Evolutionary conservation across 2,329 filamentous ascomycete genomes (phyloP).

Genomic region (Sporothrix euskadiensis): DNA sequence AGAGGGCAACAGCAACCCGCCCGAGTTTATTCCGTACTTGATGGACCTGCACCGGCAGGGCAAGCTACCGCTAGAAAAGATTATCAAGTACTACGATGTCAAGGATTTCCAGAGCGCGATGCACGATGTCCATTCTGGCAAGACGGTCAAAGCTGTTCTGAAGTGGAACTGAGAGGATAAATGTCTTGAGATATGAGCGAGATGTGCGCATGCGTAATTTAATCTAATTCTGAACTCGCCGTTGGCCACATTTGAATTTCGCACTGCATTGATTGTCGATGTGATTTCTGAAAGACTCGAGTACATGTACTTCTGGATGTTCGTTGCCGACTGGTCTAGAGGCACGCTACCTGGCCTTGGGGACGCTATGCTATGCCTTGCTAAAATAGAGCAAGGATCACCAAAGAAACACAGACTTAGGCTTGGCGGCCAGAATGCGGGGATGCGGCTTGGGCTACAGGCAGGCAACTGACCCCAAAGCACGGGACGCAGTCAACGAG

Average conservation of each 20-base stretch:
- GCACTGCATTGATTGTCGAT: too few relatives aligned
- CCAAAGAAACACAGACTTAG: background rate
- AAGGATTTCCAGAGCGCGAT: conserved; percentile 38
- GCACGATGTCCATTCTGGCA: conserved; percentile 31
- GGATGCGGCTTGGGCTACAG: background rate
- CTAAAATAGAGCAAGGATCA: background rate
- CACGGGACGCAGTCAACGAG: background rate
- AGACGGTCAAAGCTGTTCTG: background rate
- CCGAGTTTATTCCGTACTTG: conserved; percentile 40
- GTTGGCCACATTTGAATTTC: too few relatives aligned
- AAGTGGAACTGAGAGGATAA: background rate
- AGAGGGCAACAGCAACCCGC: conserved; percentile 35
- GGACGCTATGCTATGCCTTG: background rate
- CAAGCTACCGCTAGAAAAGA: conserved; percentile 40
- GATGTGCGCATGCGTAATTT: too few relatives aligned
- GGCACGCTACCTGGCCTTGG: background rate
- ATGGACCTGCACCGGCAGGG: conserved; percentile 41
- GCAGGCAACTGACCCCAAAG: background rate
- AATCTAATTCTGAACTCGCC: too few relatives aligned
- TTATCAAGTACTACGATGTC: conserved; percentile 40
- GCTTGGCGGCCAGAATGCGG: conserved; percentile 6
- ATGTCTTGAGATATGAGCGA: background rate
- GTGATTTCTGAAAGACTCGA: background rate
- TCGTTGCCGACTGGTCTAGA: background rate
- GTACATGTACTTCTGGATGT: background rate